Conservation (phyloP, 2,329 filamentous ascomycete genomes). For the Fragosphaeria purpurea region DNA sequence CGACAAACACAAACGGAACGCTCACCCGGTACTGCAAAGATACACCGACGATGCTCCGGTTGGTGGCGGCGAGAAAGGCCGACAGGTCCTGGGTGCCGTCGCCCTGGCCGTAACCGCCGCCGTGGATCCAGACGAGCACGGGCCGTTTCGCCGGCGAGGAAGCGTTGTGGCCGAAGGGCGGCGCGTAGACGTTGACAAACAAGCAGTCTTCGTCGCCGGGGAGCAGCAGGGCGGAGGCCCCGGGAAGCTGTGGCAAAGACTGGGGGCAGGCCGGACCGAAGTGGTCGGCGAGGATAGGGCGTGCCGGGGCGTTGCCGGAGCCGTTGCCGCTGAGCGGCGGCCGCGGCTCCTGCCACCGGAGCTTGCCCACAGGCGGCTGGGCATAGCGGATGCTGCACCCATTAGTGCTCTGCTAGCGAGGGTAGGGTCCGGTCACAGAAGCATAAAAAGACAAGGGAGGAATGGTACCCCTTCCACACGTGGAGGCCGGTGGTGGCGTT, state of each 20-base stretch:
- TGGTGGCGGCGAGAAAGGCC: slow-evolving; percentile 15
- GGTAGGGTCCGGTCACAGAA: no score
- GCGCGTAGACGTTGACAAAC: slow-evolving; percentile 34
- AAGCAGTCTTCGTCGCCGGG: slow-evolving; percentile 28
- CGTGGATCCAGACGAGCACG: slow-evolving; percentile 42
- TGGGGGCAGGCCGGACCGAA: slow-evolving; percentile 12
- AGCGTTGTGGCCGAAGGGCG: slow-evolving; percentile 12
- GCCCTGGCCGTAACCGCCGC: slow-evolving; percentile 19
- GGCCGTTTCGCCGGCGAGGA: slow-evolving; percentile 32
- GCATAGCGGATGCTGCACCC: slow-evolving; percentile 2
- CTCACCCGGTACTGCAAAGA: slow-evolving; percentile 18
- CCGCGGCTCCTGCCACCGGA: slow-evolving; percentile 3
- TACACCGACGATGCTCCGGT: slow-evolving; percentile 16
- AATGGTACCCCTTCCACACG: neutral
- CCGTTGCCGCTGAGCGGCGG: neutral
- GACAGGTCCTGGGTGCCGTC: slow-evolving; percentile 14
- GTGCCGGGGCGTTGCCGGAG: neutral
- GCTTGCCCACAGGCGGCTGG: neutral
- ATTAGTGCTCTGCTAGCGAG: no score
- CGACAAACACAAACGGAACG: neutral
- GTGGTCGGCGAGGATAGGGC: slow-evolving; percentile 11
- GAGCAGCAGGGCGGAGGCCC: neutral
- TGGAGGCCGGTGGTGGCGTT: slow-evolving; percentile 1
- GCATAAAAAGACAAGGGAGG: no score
- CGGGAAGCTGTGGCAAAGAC: neutral